These are phyloP conservation scores for Suillus subaureus DNA, from an alignment of 768 basidiomycete genomes.

Conservation along the genomic window DNA sequence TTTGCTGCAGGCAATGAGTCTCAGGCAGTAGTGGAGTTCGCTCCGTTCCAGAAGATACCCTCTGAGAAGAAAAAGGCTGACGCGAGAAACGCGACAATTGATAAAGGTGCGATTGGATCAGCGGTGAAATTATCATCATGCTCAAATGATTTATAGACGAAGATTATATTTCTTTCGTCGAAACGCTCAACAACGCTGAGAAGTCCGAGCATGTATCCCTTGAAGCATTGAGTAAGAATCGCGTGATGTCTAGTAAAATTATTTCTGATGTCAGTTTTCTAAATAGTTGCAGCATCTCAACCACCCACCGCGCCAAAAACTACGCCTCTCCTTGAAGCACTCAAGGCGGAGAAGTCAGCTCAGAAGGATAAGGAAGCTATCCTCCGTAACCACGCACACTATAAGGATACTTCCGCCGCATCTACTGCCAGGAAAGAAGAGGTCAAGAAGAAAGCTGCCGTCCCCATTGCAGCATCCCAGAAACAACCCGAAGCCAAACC, in stretches of 20 bases:
- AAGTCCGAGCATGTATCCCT: conserved; percentile 63
- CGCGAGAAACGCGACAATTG: conserved; percentile 82
- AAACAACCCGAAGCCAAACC: conserved; percentile 35
- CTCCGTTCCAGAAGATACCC: conserved; percentile 88
- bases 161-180: conserved; percentile 81
- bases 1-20: conserved; percentile 74
- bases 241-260: background rate
- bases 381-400: conserved; percentile 71
- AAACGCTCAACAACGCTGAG: conserved; percentile 58
- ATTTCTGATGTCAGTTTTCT: background rate
- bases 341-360: conserved; percentile 73
- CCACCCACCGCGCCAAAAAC: conserved; percentile 68
- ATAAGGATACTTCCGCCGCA: conserved; percentile 50
- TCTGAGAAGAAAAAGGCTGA: conserved; percentile 77
- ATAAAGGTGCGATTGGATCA: conserved; percentile 60
- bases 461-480: conserved; percentile 23
- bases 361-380: conserved; percentile 76
- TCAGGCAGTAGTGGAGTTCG: conserved; percentile 89
- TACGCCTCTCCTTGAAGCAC: conserved; percentile 90
- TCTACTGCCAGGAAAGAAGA: conserved; percentile 38
- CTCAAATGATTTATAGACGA: conserved; percentile 55
- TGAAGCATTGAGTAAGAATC: conserved; percentile 59
- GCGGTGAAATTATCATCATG: conserved; percentile 7
- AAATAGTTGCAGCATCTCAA: conserved; percentile 64
- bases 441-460: conserved; percentile 40